Evolutionary conservation across 1,284 basidiomycete genomes (phyloP).

Genomic region (Ganoderma meredithae): DNA sequence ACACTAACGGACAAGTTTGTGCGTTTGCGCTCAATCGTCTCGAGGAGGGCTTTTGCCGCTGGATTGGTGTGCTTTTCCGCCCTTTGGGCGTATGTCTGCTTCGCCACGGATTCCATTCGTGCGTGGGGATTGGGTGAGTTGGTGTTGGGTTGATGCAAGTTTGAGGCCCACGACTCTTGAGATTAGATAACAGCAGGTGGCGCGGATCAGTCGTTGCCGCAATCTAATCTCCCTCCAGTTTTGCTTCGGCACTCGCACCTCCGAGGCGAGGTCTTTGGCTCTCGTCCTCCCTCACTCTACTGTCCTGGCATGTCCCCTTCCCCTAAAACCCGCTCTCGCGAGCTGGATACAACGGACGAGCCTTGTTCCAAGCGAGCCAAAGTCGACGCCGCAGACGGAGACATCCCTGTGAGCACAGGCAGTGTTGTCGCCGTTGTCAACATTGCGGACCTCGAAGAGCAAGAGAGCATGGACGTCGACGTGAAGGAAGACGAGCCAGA

Average conservation of each 20-base stretch:
- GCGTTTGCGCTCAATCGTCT: constrained; percentile 88
- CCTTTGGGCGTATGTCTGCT: constrained; percentile 70
- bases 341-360: constrained; percentile 55
- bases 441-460: constrained; percentile 25
- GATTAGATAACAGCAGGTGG: constrained; percentile 20
- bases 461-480: constrained; percentile 15
- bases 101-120: constrained; percentile 53
- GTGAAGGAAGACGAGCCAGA: constrained; percentile 38
- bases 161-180: background rate
- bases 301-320: constrained; percentile 36
- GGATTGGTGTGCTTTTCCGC: constrained; percentile 72
- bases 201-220: constrained; percentile 11
- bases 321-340: constrained; percentile 46
- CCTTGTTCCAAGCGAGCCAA: constrained; percentile 65
- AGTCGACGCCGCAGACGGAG: constrained; percentile 44
- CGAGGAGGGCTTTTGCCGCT: constrained; percentile 79
- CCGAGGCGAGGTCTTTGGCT: no score
- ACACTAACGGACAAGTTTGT: constrained; percentile 96
- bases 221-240: constrained; percentile 28
- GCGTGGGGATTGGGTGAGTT: background rate
- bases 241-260: background rate
- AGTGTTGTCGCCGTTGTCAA: constrained; percentile 31
- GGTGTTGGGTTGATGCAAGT: no score
- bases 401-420: constrained; percentile 29
- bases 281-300: no score